Conservation (phyloP, 495 filamentous ascomycete species). For the Podospora tetraspora region DNA sequence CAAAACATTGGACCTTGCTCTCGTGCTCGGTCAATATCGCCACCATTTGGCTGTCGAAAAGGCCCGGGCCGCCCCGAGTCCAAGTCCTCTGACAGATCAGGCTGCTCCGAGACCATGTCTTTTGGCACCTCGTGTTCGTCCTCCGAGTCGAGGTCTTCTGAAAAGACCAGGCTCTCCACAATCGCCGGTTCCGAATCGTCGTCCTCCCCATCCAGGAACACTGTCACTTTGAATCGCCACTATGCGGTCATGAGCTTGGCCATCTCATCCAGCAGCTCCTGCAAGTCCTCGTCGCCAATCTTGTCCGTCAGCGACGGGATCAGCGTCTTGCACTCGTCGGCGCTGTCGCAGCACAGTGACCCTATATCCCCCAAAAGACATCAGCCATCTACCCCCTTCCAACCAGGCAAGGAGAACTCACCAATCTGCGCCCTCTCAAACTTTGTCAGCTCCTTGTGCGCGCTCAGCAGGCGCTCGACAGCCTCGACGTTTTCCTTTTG, state of each 20-base stretch:
- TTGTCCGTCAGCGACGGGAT: constrained; percentile 88
- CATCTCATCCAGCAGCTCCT: constrained; percentile 85
- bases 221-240: not conserved
- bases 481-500: constrained; percentile 89
- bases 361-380: constrained; percentile 43
- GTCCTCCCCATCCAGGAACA: no score
- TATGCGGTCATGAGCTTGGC: constrained; percentile 53
- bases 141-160: no score
- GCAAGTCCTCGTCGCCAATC: constrained; percentile 78
- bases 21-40: not conserved
- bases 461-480: constrained; percentile 74
- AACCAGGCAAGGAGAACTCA: constrained; percentile 36
- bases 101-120: not conserved
- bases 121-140: no score
- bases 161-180: no score
- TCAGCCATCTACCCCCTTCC: not conserved
- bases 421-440: constrained; percentile 93
- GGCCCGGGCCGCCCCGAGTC: not conserved
- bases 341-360: constrained; percentile 81
- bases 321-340: constrained; percentile 93
- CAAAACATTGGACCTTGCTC: not conserved
- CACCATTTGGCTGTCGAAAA: not conserved
- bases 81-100: not conserved
- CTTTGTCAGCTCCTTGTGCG: constrained; percentile 71
- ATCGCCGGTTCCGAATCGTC: no score